phyloP scores from a whole-genome alignment of 129 eudicot genomes.

The Logfia minima region DNA sequence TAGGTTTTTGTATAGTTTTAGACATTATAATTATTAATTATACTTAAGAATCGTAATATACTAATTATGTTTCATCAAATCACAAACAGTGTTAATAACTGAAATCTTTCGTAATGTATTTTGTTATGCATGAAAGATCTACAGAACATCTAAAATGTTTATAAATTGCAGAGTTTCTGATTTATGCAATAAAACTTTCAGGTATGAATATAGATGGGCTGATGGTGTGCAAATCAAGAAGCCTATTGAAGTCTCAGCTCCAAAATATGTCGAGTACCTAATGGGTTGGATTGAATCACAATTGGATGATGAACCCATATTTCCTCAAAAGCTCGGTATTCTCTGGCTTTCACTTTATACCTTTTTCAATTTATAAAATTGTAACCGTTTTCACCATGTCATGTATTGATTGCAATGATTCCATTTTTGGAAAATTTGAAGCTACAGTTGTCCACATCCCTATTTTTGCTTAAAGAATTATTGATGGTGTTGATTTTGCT shows the following conservation, averaged over 20 bases:
- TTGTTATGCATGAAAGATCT: neutral
- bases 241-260: slow-evolving; percentile 95
- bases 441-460: neutral
- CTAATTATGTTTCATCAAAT: slow-evolving; percentile 4
- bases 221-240: slow-evolving; percentile 94
- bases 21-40: too few relatives aligned
- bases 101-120: neutral
- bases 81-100: neutral
- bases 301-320: slow-evolving; percentile 83
- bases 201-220: slow-evolving; percentile 97
- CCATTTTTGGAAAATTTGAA: neutral
- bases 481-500: neutral
- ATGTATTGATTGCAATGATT: neutral
- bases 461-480: neutral
- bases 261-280: slow-evolving; percentile 70
- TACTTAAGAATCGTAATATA: neutral
- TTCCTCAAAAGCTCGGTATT: slow-evolving; percentile 94
- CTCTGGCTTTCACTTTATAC: too few relatives aligned
- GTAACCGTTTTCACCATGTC: too few relatives aligned
- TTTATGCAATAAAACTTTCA: slow-evolving; percentile 22
- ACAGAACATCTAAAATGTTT: neutral
- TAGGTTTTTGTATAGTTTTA: too few relatives aligned
- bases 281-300: slow-evolving; percentile 52
- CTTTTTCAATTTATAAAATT: too few relatives aligned
- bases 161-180: slow-evolving; percentile 15